Conservation (phyloP, 176 grass and related monocot genomes). For the Sorghum bicolor region Sorghum_bicolor_NCBIv3 NC_012875.2:48251001-48251500, state of each 20-base stretch:
- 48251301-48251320: conserved; percentile 81
- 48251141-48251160: conserved; percentile 68
- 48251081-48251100: conserved; percentile 63
- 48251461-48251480: conserved; percentile 58
- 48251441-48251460: conserved; percentile 68
- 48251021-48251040: conserved; percentile 60
- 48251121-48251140: conserved; percentile 83
- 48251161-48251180: conserved; percentile 80
- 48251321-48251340: conserved; percentile 66
- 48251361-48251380: conserved; percentile 74
- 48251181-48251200: conserved; percentile 78
- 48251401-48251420: conserved; percentile 55
- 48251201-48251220: conserved; percentile 79
- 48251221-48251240: conserved; percentile 78
- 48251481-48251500: conserved; percentile 77
- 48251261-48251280: conserved; percentile 95
- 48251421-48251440: conserved; percentile 92
- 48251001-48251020: background rate
- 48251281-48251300: conserved; percentile 59
- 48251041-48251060: conserved; percentile 67
- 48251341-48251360: conserved; percentile 66
- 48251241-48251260: conserved; percentile 87
- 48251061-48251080: conserved; percentile 92
- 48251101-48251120: conserved; percentile 59
- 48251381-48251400: conserved; percentile 53